Evolutionary conservation across 352 stramenopile genomes (phyloP).

Genomic region (Globisporangium uncinulatum): DNA sequence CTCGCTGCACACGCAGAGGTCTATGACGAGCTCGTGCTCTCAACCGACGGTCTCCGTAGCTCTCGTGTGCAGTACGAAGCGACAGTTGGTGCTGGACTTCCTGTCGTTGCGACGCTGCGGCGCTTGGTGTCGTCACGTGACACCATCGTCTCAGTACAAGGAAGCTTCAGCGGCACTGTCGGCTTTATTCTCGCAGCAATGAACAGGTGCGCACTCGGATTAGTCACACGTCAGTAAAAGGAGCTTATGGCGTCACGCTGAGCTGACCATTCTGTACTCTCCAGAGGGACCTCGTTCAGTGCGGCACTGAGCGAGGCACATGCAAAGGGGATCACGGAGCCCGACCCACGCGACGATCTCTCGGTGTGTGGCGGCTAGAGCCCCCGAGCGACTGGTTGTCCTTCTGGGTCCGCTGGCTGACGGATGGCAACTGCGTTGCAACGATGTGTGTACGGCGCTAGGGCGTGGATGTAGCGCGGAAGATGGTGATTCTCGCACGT

Average conservation of each 20-base stretch:
- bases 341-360: conserved; percentile 64
- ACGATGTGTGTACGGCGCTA: conserved; percentile 5
- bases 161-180: conserved; percentile 61
- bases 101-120: conserved; percentile 43
- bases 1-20: conserved; percentile 22
- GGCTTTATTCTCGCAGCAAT: conserved; percentile 43
- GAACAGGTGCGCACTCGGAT: conserved; percentile 11
- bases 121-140: conserved; percentile 45
- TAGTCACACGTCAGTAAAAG: neutral
- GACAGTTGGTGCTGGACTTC: conserved; percentile 59
- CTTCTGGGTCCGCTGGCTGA: neutral
- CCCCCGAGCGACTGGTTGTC: too few species aligned
- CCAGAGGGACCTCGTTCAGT: conserved; percentile 35
- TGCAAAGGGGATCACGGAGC: conserved; percentile 52
- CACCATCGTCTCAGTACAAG: conserved; percentile 35
- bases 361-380: conserved; percentile 10
- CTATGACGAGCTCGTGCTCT: conserved; percentile 28
- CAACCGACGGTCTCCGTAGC: conserved; percentile 6
- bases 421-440: neutral
- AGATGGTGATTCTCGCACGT: conserved; percentile 61
- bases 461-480: conserved; percentile 60
- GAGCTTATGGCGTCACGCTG: too few species aligned
- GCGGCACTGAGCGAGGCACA: conserved; percentile 40
- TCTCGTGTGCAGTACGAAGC: conserved; percentile 40
- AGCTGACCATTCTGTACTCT: too few species aligned